Conservation (phyloP, 2,329 filamentous ascomycete genomes). For the Cladosporium austrohemisphaericum region DNA sequence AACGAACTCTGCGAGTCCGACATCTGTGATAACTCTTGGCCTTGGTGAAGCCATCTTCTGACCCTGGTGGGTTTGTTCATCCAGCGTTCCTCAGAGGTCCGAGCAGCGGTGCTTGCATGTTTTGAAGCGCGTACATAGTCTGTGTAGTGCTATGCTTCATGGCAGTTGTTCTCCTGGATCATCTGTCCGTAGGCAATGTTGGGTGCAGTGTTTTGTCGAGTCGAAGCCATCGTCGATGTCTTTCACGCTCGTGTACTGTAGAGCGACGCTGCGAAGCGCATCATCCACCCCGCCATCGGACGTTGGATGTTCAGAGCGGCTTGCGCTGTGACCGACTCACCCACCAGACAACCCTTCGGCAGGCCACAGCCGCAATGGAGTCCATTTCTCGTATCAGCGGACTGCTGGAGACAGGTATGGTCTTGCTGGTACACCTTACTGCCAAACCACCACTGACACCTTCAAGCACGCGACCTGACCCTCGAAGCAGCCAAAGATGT, state of each 20-base stretch:
- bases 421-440: slow-evolving; percentile 46
- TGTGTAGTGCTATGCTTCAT: not conserved
- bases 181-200: not conserved
- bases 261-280: too few relatives aligned
- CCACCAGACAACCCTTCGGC: not conserved
- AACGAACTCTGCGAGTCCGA: slow-evolving; percentile 51
- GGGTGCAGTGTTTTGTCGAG: not conserved
- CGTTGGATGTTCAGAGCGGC: slow-evolving; percentile 4
- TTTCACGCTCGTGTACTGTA: too few relatives aligned
- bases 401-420: slow-evolving; percentile 86
- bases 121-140: not conserved
- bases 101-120: not conserved
- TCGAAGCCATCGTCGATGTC: not conserved
- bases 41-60: not conserved
- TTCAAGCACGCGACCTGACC: slow-evolving; percentile 85
- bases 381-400: slow-evolving; percentile 91
- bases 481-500: slow-evolving; percentile 94
- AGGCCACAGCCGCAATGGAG: slow-evolving; percentile 63
- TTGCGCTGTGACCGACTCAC: slow-evolving; percentile 2
- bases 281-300: not conserved
- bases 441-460: slow-evolving; percentile 13
- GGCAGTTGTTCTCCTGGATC: too few relatives aligned
- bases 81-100: not conserved
- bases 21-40: not conserved
- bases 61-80: not conserved